Percentiles rank a stretch among this genome's conserved stretches.
phyloP scores from a whole-genome alignment of 306 rosid genomes.

The Glycine soja region DNA sequence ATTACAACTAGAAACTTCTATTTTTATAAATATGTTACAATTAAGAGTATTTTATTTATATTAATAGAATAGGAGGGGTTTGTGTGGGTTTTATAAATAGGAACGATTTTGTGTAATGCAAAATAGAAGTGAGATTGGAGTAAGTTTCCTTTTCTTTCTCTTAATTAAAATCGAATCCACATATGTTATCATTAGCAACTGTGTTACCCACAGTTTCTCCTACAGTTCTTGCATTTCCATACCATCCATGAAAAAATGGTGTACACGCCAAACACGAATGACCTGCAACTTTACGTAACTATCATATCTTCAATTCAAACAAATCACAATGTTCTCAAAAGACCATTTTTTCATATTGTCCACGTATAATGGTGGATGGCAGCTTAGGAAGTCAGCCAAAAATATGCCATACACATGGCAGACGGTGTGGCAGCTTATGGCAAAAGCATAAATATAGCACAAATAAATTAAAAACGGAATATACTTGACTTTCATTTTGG shows the following conservation, averaged over 20 bases:
- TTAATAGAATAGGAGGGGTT: no score
- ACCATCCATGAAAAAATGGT: not conserved
- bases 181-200: not conserved
- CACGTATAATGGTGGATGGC: not conserved
- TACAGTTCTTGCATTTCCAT: not conserved
- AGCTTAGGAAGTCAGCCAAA: not conserved
- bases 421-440: not conserved
- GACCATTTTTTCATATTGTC: not conserved
- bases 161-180: not conserved
- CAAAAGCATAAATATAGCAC: not conserved
- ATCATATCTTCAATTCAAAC: not conserved
- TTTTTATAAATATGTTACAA: not conserved
- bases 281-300: not conserved
- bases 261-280: constrained; percentile 5
- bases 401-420: not conserved
- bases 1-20: not conserved
- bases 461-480: no score
- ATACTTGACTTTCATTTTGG: not conserved
- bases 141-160: not conserved
- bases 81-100: no score
- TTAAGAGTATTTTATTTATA: not conserved
- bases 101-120: not conserved
- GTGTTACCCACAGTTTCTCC: not conserved
- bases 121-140: not conserved
- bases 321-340: not conserved